phyloP scores from a whole-genome alignment of 2,329 filamentous ascomycete genomes.

The Cephalotrichum gorgonifer region DNA sequence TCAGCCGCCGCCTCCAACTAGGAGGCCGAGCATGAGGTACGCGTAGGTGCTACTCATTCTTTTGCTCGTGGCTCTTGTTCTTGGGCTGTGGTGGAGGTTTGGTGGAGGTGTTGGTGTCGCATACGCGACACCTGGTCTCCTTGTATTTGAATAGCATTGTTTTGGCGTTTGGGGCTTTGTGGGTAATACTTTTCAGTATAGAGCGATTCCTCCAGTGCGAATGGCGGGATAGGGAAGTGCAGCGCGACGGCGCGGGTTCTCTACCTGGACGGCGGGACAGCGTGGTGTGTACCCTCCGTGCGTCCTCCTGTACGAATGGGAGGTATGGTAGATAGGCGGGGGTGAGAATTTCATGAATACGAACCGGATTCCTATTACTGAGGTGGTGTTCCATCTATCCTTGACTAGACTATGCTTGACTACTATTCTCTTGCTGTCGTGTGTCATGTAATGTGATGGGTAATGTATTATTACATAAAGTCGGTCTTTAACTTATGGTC shows the following conservation, averaged over 20 bases:
- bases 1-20: neutral
- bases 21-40: slow-evolving; percentile 2
- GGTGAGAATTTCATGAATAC: no score
- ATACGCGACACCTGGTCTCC: neutral
- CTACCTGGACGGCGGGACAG: neutral
- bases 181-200: neutral
- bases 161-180: neutral
- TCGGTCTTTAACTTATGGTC: no score
- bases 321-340: no score
- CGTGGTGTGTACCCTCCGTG: no score
- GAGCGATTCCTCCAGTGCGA: neutral
- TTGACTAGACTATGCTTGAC: no score
- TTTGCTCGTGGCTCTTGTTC: neutral
- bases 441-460: no score
- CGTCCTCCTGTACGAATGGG: no score
- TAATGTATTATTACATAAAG: no score
- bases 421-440: no score
- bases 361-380: no score
- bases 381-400: no score
- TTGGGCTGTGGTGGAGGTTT: neutral
- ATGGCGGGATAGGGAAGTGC: neutral
- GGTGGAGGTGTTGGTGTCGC: neutral
- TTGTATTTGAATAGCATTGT: neutral
- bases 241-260: neutral
- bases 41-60: neutral